Evolutionary conservation across 441 rosid genomes (phyloP).

Genomic region (Melastoma candidum): DNA sequence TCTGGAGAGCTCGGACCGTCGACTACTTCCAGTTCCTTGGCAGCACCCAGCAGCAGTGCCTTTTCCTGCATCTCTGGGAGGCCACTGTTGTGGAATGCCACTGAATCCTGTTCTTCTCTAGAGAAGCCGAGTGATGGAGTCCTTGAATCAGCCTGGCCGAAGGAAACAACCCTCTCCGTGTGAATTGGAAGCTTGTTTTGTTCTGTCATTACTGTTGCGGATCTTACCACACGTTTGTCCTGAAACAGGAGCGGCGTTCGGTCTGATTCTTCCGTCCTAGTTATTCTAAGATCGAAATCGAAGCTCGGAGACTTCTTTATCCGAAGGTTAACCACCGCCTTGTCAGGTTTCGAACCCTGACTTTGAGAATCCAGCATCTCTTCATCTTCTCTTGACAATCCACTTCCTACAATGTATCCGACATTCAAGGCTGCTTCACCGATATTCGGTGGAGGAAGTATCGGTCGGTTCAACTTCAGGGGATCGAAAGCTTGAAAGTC

Average conservation of each 20-base stretch:
- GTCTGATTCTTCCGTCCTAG: constrained; percentile 34
- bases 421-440: too few relatives aligned
- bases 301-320: constrained; percentile 46
- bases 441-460: neutral
- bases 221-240: constrained; percentile 27
- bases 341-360: constrained; percentile 25
- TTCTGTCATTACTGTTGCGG: constrained; percentile 14
- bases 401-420: too few relatives aligned
- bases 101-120: constrained; percentile 20
- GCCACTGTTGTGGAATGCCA: constrained; percentile 5
- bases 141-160: constrained; percentile 41
- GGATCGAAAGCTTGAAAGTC: neutral
- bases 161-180: constrained; percentile 35
- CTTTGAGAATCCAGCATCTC: constrained; percentile 23
- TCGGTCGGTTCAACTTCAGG: constrained; percentile 4
- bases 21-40: constrained; percentile 10
- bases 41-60: constrained; percentile 9
- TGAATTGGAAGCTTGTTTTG: too few relatives aligned
- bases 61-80: constrained; percentile 23
- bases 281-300: constrained; percentile 28
- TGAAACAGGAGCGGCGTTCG: constrained; percentile 35
- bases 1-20: constrained; percentile 14
- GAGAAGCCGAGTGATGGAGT: constrained; percentile 28
- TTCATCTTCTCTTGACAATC: constrained; percentile 8
- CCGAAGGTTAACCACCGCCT: constrained; percentile 13